phyloP scores from a whole-genome alignment of 108 stramenopile species.

The Cyclotella baltica region DNA sequence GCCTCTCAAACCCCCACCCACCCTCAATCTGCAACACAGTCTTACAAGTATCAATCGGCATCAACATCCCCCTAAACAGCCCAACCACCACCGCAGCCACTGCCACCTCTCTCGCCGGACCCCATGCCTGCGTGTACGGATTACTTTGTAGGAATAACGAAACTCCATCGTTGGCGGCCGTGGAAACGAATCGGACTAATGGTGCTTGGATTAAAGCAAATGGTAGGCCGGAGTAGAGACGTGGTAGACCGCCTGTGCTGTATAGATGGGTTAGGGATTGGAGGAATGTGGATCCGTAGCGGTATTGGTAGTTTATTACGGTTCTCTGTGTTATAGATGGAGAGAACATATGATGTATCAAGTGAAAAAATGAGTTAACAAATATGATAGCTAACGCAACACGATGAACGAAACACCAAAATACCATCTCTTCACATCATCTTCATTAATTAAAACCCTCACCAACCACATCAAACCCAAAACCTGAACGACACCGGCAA shows the following conservation, averaged over 20 bases:
- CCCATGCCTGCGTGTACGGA: slow-evolving; percentile 61
- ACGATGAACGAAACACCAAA: too few species aligned
- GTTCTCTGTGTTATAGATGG: too few species aligned
- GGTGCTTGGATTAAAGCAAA: slow-evolving; percentile 96
- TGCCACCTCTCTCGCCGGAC: slow-evolving; percentile 78
- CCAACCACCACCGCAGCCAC: slow-evolving; percentile 86
- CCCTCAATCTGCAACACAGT: slow-evolving; percentile 95
- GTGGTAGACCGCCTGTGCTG: slow-evolving; percentile 87
- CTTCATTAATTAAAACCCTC: too few species aligned
- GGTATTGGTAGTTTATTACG: slow-evolving; percentile 94
- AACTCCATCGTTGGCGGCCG: slow-evolving; percentile 94
- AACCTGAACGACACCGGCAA: slow-evolving; percentile 91
- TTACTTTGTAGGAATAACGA: slow-evolving; percentile 64
- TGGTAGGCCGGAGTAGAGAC: slow-evolving; percentile 90
- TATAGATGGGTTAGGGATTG: slow-evolving; percentile 77
- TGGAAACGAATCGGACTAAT: slow-evolving; percentile 87
- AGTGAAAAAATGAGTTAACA: too few species aligned
- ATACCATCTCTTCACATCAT: too few species aligned
- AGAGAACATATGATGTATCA: too few species aligned
- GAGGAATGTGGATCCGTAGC: slow-evolving; percentile 87
- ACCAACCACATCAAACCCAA: slow-evolving; percentile 83
- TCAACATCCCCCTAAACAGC: slow-evolving; percentile 73
- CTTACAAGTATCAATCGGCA: slow-evolving; percentile 94
- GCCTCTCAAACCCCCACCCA: slow-evolving; percentile 64
- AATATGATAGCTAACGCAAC: too few species aligned